Base-by-base conservation (phyloP, 805 yeast genomes). In the Zygosaccharomyces siamensis region DNA sequence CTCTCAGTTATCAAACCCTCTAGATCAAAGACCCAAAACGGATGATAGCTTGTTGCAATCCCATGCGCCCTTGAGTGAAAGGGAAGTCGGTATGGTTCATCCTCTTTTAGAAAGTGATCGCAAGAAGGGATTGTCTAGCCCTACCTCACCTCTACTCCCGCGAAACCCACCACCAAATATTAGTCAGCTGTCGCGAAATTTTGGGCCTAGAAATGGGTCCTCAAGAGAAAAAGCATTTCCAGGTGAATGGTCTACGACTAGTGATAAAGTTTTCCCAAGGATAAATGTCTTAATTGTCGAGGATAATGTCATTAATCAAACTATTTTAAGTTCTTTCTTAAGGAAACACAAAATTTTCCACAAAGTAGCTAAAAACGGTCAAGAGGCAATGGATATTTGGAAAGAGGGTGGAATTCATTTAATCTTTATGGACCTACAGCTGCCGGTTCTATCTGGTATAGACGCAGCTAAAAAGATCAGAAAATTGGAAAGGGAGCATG, bases 311-410 rank as follows among this genome's bases (percentile, higher is more conserved):
- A 90, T 93, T 61, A 93, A 93, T 68, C 95, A 88, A 69, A 86
- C 87, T 43, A 90, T 93, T 74, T 74, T 93, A 64, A 93, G 90
- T 14, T 86, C 95, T 12, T 92, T 89, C 60, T 73, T 93, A 66
- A 78, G 89, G 56, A 85, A 88, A 54, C 92, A 92, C 60, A 80
- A 86, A 49, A 90, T 93, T 27, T 84, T 84, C 38, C 89, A 83
- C 55, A 84, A 83, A 52, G 83, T 89, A 39, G 98, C 98, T 4
- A 84, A 86, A 50, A 92, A 89, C 58, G 99, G 99, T 26, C 81
- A 83, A 58, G 98, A 93, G 62, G 99, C 99, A 1, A 79, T 93
- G 2, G 95, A 89, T 54, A 86, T 83, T 68, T 93, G 98, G 98
- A 76, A 88, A 55, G 81, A 79, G 51, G 99, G 99, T 10, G 97